Percentiles rank a stretch among this genome's conserved stretches.
Evolutionary conservation across 2,329 filamentous ascomycete genomes (phyloP).

Genomic region (Pyrenochaeta sp.): DNA sequence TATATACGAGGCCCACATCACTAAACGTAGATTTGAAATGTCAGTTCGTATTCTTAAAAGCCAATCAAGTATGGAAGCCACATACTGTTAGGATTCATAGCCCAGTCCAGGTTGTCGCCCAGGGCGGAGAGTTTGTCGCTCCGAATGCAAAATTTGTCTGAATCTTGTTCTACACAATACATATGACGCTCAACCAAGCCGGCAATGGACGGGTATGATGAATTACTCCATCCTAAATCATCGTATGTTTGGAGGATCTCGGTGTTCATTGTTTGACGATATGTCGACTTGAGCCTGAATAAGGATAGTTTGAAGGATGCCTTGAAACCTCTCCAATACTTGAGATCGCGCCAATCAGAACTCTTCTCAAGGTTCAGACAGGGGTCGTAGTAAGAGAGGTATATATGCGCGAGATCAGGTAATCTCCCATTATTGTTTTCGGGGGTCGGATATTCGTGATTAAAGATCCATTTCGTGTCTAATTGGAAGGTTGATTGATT

Average conservation of each 20-base stretch:
- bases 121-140: neutral
- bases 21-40: neutral
- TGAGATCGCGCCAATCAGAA: neutral
- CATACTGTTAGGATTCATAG: neutral
- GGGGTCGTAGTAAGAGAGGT: neutral
- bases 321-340: slow-evolving; percentile 3
- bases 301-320: neutral
- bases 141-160: neutral
- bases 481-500: slow-evolving; percentile 5
- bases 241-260: neutral
- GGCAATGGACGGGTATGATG: neutral
- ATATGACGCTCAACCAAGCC: neutral
- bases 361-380: neutral
- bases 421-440: neutral
- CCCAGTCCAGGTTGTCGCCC: slow-evolving; percentile 1
- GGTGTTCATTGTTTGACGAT: neutral
- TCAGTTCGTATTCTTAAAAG: no score
- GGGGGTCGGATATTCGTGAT: neutral
- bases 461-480: neutral
- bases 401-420: slow-evolving; percentile 1
- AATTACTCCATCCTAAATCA: neutral
- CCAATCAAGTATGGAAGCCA: no score
- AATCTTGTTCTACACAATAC: neutral
- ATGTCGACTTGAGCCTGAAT: neutral
- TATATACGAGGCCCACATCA: slow-evolving; percentile 1